Evolutionary conservation across 768 basidiomycete species (phyloP).

Genomic region (Fomitopsis serialis): DNA sequence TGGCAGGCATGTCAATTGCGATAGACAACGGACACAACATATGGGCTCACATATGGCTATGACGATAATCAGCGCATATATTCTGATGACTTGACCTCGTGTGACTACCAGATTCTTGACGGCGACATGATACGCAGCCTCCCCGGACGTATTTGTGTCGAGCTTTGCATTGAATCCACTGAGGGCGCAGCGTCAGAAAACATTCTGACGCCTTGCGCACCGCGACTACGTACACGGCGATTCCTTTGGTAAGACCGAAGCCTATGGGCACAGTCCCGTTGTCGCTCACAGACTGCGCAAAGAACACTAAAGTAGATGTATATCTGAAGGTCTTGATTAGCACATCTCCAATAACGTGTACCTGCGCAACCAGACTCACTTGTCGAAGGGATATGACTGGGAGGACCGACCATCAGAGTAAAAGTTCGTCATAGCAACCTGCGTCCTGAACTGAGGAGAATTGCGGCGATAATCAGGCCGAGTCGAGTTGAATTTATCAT

Average conservation of each 20-base stretch:
- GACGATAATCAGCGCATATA: slow-evolving; percentile 10
- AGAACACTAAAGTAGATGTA: slow-evolving; percentile 6
- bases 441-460: slow-evolving; percentile 9
- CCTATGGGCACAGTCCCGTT: slow-evolving; percentile 8
- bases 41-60: slow-evolving; percentile 12
- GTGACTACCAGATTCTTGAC: slow-evolving; percentile 12
- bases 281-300: slow-evolving; percentile 4
- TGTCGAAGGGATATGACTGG: slow-evolving; percentile 14
- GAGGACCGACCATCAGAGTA: slow-evolving; percentile 4
- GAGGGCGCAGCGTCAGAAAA: no score
- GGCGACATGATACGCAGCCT: not conserved
- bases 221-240: slow-evolving; percentile 11
- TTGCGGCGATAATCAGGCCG: slow-evolving; percentile 6
- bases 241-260: slow-evolving; percentile 5
- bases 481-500: not conserved
- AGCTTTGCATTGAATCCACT: slow-evolving; percentile 11
- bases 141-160: not conserved
- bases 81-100: slow-evolving; percentile 7
- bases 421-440: slow-evolving; percentile 9
- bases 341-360: not conserved
- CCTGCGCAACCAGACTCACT: slow-evolving; percentile 1
- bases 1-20: no score
- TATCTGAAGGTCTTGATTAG: slow-evolving; percentile 3
- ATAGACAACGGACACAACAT: slow-evolving; percentile 1
- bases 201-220: no score